Evolutionary conservation across 179 eudicot genomes (phyloP).

Genomic region (Silene noctiflora): DNA sequence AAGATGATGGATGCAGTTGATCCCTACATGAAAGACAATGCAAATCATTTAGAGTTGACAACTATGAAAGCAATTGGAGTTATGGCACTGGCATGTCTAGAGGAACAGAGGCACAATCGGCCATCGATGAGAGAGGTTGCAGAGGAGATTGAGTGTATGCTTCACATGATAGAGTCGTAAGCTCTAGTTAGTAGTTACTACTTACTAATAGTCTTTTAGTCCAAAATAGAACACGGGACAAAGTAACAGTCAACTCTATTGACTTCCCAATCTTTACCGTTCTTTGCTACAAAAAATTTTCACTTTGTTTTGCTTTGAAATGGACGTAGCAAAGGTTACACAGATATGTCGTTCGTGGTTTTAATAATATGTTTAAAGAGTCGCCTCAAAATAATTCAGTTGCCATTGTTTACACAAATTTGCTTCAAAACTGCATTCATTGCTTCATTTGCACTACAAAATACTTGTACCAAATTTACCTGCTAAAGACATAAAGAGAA

Average conservation of each 20-base stretch:
- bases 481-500: background rate
- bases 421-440: background rate
- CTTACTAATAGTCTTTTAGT: no score
- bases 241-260: background rate
- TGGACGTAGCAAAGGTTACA: no score
- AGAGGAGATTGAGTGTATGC: constrained; percentile 52
- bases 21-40: constrained; percentile 27
- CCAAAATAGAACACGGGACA: no score
- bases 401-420: background rate
- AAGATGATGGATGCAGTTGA: constrained; percentile 40
- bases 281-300: background rate
- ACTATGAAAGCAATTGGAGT: constrained; percentile 32
- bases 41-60: constrained; percentile 20
- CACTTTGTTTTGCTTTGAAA: no score
- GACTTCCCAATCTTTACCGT: background rate
- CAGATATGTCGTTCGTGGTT: no score
- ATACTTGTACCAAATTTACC: background rate
- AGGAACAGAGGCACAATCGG: constrained; percentile 41
- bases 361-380: no score
- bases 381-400: no score
- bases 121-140: constrained; percentile 49
- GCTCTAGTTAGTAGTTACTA: no score
- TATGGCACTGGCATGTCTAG: constrained; percentile 42
- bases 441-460: background rate
- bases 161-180: constrained; percentile 35